These are phyloP conservation scores for Rosa persica DNA, from an alignment of 306 rosid species.

Conservation along the genomic window DNA sequence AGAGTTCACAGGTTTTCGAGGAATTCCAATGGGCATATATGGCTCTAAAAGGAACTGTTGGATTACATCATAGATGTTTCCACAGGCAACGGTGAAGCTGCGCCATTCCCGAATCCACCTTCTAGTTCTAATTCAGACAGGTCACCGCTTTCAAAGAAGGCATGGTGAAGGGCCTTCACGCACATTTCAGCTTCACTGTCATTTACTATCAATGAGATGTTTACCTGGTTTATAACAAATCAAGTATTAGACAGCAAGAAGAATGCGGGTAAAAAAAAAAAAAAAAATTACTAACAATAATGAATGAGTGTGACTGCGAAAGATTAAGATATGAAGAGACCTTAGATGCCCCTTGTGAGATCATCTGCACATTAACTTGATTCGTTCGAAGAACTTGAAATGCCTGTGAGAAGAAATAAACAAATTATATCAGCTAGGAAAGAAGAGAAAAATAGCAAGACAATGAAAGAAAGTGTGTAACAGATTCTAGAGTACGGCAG, in stretches of 20 bases:
- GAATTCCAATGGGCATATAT: not conserved
- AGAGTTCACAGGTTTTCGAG: not conserved
- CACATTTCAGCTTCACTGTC: conserved; percentile 27
- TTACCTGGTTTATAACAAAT: conserved; percentile 9
- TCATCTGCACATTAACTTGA: conserved; percentile 70
- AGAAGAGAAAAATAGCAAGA: not conserved
- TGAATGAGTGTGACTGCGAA: not conserved
- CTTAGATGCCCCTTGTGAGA: conserved; percentile 72
- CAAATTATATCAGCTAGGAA: not conserved
- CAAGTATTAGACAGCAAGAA: not conserved
- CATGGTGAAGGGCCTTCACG: conserved; percentile 23
- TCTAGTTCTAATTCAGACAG: not conserved
- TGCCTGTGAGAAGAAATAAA: conserved; percentile 36
- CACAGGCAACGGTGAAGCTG: not conserved
- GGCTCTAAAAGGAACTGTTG: not conserved
- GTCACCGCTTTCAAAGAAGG: conserved; percentile 23
- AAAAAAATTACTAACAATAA: not conserved
- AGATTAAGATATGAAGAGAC: conserved; percentile 18
- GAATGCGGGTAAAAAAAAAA: not conserved
- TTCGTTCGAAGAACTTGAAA: conserved; percentile 55
- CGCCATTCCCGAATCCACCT: conserved; percentile 13
- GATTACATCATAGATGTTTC: not conserved
- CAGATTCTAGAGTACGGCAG: not conserved
- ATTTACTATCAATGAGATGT: conserved; percentile 13
- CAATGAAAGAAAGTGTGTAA: not conserved